phyloP scores from a whole-genome alignment of 305 asterid genomes.

The Fraxinus platypoda region DNA sequence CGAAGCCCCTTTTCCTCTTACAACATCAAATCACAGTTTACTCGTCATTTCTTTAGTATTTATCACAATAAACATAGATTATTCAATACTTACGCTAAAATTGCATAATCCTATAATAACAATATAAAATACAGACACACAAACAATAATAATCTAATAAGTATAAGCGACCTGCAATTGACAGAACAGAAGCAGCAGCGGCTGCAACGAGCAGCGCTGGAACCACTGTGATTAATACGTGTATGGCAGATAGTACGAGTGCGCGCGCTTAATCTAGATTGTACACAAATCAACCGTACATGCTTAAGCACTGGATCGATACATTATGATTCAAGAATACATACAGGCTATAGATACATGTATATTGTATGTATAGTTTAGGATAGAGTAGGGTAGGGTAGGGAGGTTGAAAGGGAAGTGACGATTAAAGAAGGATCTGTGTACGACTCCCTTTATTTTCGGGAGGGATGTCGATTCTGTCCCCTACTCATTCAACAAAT shows the following conservation, averaged over 20 bases:
- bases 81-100: background rate
- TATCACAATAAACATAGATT: background rate
- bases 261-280: background rate
- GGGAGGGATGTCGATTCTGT: conserved; percentile 88
- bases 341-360: conserved; percentile 24
- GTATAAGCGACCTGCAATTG: conserved; percentile 43
- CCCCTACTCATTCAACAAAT: conserved; percentile 71
- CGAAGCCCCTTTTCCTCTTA: conserved; percentile 20
- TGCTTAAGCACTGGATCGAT: background rate
- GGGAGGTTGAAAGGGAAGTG: background rate
- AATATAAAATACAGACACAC: background rate
- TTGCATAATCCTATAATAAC: conserved; percentile 5
- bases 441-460: conserved; percentile 67
- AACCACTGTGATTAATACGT: conserved; percentile 12
- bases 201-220: conserved; percentile 66
- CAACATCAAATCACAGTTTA: conserved; percentile 49
- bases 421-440: background rate
- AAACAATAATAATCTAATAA: background rate
- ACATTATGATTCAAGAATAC: background rate
- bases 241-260: background rate
- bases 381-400: background rate
- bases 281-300: background rate
- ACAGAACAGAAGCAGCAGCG: conserved; percentile 38
- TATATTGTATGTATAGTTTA: conserved; percentile 33
- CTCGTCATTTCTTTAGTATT: conserved; percentile 17